phyloP scores from a whole-genome alignment of 371 early-diverging fungal species.

The Gilbertella persicaria region DNA sequence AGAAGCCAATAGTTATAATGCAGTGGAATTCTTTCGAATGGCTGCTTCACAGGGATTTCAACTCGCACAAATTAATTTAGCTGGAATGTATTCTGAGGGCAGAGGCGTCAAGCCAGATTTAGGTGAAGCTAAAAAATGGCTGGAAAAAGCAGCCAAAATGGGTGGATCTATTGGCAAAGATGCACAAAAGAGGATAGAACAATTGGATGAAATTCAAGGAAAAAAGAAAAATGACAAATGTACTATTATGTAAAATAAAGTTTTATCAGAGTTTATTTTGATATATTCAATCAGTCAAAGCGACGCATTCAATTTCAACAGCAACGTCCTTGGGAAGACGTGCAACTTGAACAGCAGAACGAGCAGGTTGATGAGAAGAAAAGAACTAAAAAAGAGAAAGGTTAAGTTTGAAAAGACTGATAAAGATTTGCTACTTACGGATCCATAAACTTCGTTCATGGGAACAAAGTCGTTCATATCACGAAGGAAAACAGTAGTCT shows the following conservation, averaged over 20 bases:
- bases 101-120: slow-evolving; percentile 42
- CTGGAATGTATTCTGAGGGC: slow-evolving; percentile 48
- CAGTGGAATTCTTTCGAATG: slow-evolving; percentile 51
- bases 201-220: slow-evolving; percentile 24
- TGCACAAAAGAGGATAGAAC: slow-evolving; percentile 36
- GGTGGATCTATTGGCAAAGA: slow-evolving; percentile 51
- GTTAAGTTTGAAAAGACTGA: slow-evolving; percentile 1
- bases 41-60: slow-evolving; percentile 49
- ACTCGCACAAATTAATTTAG: slow-evolving; percentile 47
- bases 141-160: slow-evolving; percentile 28
- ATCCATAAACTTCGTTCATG: slow-evolving; percentile 84
- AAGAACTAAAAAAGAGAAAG: slow-evolving; percentile 46
- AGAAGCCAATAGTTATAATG: slow-evolving; percentile 39
- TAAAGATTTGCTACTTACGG: slow-evolving; percentile 26
- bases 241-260: slow-evolving; percentile 30
- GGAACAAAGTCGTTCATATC: slow-evolving; percentile 86
- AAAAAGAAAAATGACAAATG: slow-evolving; percentile 31
- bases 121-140: slow-evolving; percentile 33
- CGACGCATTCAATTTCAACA: slow-evolving; percentile 93
- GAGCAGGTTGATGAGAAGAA: slow-evolving; percentile 74
- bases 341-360: slow-evolving; percentile 90
- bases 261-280: slow-evolving; percentile 1
- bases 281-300: slow-evolving; percentile 42
- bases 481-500: slow-evolving; percentile 92
- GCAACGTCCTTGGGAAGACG: slow-evolving; percentile 84